Base-by-base conservation (phyloP, 176 grass and related monocot species). In the Triticum urartu region DNA sequence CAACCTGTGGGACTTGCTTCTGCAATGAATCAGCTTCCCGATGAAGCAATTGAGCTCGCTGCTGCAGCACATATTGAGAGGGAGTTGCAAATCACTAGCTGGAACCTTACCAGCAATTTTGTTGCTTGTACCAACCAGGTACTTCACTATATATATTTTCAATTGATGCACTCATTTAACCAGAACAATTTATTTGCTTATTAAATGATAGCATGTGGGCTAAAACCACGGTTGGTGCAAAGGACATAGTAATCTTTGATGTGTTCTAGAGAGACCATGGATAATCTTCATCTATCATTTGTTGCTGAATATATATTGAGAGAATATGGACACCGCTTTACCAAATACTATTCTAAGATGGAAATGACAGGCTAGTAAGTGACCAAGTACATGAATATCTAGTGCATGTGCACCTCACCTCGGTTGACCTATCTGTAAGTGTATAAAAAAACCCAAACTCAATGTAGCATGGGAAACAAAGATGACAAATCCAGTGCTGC, bases 41-140 rank as follows among this genome's bases (percentile, higher is more conserved):
- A 93, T 88, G 90, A 98, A 87, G 96, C 96, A 84, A 98, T 98
- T 80, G 91, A 90, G 83, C 91, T 98, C 34, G 96, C 96, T 83
- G 96, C 92, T 47, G 93, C 92, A 81, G 84, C 94, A 39, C 94
- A 94, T 85, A 98, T 98, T 66, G 97, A 98, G 86, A 89, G 94
- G 64, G 97, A 98, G 87, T 85, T 98, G 73, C 97, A 94, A 88
- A 95, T 98, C 65, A 94, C 94, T 77, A 89, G 87, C 22, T 98
- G 97, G 94, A 95, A 95, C 81, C 97, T 98, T 79, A 95, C 94
- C 17, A 95, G 89, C 85, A 98, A 95, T 91, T 98, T 98, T 81
- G 90, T 95, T 87, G 86, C 94, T 86, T 95, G 93, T 78, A 98
- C 92, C 52, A 98, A 94, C 74, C 93, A 98, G 95, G 95, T 94